A percentile compares a stretch with the other conserved stretches of the same genome.
phyloP scores from a whole-genome alignment of 768 basidiomycete genomes.

The Favolaschia claudopus region DNA sequence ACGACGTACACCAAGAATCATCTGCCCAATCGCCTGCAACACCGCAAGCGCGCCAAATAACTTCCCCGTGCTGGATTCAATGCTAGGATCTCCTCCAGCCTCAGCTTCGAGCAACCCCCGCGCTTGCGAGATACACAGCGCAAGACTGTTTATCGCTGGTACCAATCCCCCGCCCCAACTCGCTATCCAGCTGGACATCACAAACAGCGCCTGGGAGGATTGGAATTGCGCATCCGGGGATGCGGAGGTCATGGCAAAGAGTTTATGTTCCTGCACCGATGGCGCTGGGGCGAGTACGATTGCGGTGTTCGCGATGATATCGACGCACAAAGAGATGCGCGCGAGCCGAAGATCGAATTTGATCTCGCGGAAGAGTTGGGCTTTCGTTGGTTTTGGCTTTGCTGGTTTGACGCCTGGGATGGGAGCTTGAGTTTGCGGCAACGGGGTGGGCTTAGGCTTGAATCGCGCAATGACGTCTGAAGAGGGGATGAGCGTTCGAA shows the following conservation, averaged over 20 bases:
- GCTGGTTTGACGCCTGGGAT: slow-evolving; percentile 7
- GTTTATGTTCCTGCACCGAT: slow-evolving; percentile 36
- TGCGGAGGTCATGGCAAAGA: not conserved
- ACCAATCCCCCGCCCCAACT: slow-evolving; percentile 71
- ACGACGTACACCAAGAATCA: slow-evolving; percentile 60
- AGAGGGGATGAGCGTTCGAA: too few relatives aligned
- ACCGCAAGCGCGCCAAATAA: slow-evolving; percentile 79
- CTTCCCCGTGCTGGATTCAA: slow-evolving; percentile 49
- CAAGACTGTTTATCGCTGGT: slow-evolving; percentile 78
- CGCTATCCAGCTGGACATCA: slow-evolving; percentile 64
- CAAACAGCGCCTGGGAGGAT: slow-evolving; percentile 58
- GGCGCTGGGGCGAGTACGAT: slow-evolving; percentile 64
- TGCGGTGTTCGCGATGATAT: slow-evolving; percentile 68
- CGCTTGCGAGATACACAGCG: slow-evolving; percentile 65
- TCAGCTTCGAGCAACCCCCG: slow-evolving; percentile 43
- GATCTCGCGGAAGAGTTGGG: slow-evolving; percentile 68
- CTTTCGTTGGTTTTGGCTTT: slow-evolving; percentile 49
- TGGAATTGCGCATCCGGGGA: slow-evolving; percentile 15
- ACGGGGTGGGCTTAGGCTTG: slow-evolving; percentile 49
- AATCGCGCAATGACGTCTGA: slow-evolving; percentile 68
- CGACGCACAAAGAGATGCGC: slow-evolving; percentile 67
- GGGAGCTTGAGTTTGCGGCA: not conserved
- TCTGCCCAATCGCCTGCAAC: slow-evolving; percentile 72
- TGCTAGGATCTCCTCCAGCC: slow-evolving; percentile 22
- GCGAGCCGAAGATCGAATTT: slow-evolving; percentile 73